A percentile compares a stretch with the other conserved stretches of the same genome.
Evolutionary conservation across 2,329 filamentous ascomycete genomes (phyloP).

Genomic region (Epichloe uncinata): DNA sequence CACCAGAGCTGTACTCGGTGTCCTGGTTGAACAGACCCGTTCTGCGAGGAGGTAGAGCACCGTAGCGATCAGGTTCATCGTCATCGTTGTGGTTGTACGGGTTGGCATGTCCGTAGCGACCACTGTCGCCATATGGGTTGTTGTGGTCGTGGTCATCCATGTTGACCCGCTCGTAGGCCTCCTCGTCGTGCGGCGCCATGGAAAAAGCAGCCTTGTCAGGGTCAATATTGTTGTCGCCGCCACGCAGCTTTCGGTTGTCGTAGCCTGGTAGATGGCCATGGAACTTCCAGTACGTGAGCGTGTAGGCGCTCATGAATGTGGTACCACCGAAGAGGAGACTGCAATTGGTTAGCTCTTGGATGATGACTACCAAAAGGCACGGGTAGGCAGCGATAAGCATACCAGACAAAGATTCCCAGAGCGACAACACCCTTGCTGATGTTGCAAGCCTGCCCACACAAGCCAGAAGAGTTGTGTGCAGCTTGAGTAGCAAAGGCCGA

Average conservation of each 20-base stretch:
- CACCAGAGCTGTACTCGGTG: constrained; percentile 32
- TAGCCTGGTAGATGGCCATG: constrained; percentile 50
- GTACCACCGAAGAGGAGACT: constrained; percentile 44
- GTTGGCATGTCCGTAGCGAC: constrained; percentile 24
- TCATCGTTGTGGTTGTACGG: constrained; percentile 26
- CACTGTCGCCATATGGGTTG: constrained; percentile 17
- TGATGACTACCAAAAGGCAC: background rate
- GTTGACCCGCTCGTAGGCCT: constrained; percentile 49
- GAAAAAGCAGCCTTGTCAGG: constrained; percentile 58
- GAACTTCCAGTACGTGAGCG: constrained; percentile 47
- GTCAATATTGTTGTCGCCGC: constrained; percentile 41
- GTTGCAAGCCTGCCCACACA: constrained; percentile 43
- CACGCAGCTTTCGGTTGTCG: constrained; percentile 32
- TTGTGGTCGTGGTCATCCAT: constrained; percentile 38
- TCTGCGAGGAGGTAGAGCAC: constrained; percentile 22
- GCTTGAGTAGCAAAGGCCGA: constrained; percentile 54
- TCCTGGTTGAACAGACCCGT: constrained; percentile 36
- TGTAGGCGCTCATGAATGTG: constrained; percentile 45
- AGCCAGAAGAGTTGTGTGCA: constrained; percentile 43
- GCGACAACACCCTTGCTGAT: constrained; percentile 51
- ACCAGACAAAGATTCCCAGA: constrained; percentile 50
- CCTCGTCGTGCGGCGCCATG: constrained; percentile 52
- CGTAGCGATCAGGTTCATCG: constrained; percentile 27
- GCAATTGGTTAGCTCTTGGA: background rate
- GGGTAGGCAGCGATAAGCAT: constrained; percentile 16